Base-by-base conservation (phyloP, 257 asterid genomes). In the Ligustrum vulgare region DNA sequence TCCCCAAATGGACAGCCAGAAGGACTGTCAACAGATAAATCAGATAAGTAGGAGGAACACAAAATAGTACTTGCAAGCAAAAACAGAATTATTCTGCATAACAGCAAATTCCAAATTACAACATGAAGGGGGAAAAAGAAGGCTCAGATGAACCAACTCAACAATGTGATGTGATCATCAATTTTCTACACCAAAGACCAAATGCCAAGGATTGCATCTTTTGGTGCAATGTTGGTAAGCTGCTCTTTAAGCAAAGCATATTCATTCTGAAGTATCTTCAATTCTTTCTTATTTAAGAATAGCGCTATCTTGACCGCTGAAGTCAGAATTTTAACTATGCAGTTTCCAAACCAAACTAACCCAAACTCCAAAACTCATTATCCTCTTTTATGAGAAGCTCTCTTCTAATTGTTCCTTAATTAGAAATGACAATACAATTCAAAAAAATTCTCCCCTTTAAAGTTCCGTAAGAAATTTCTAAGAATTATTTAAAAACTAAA, bases 1-100 rank as follows among this genome's bases (percentile, higher is more conserved):
- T 91, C 97, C 45, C 97, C 97, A 45, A 89, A 91, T 32, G 90
- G 96, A 75, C 96, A 91, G 31, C 96, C 96, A 54, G 94, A 84
- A 69, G 89, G 67, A 78, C 91, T 91, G 96, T 89, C 79, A 18
- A 41, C 20, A 67, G 69, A 73, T 13, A 80, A 70, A 68, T 20
- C 20, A 69, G 74, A 36, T 77, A 45, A 75, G 28, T 12, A 80
- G 77, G 60, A 33, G 8, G 39, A 32, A 63, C 56, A 73, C 23
- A 36, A 66, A 71, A 51, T 54, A 65, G 63, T 35, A 70, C 45
- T 22, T 6, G 25, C 22, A 80, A 67, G 8, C 25, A 39, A 58
- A 66, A 54, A 22, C 18, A 15, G n/a, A 22, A 33, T 47, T 43
- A 23, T 54, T 34, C 8, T 4, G 62, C 6, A 4, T 33, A 47